phyloP scores from a whole-genome alignment of 2,329 filamentous ascomycete species.

The Clonostachys chloroleuca region DNA sequence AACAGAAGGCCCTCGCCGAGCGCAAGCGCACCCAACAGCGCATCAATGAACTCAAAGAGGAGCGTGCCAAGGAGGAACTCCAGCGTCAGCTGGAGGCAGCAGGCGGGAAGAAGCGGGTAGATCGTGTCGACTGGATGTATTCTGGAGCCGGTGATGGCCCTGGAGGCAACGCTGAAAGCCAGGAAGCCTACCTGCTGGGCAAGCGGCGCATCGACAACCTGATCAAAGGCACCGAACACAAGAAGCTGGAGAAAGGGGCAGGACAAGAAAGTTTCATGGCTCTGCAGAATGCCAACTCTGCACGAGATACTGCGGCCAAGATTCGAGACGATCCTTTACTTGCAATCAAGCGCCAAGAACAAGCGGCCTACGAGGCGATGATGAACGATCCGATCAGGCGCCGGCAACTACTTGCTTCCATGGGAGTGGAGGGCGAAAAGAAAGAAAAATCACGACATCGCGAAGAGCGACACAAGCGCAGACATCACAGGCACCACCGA shows the following conservation, averaged over 20 bases:
- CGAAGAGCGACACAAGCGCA: slow-evolving; percentile 30
- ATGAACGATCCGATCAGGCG: slow-evolving; percentile 72
- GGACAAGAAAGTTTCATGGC: slow-evolving; percentile 56
- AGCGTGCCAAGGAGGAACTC: slow-evolving; percentile 87
- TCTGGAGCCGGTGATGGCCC: slow-evolving; percentile 77
- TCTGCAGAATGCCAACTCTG: slow-evolving; percentile 64
- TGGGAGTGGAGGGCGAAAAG: slow-evolving; percentile 37
- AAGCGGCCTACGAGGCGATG: slow-evolving; percentile 73
- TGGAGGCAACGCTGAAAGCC: slow-evolving; percentile 77
- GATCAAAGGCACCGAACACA: slow-evolving; percentile 74
- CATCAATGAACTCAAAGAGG: slow-evolving; percentile 89
- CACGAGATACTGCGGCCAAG: slow-evolving; percentile 79
- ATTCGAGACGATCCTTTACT: slow-evolving; percentile 87
- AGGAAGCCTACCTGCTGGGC: slow-evolving; percentile 87
- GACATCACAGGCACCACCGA: slow-evolving; percentile 34
- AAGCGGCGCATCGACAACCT: slow-evolving; percentile 85
- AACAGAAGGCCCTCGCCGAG: slow-evolving; percentile 89
- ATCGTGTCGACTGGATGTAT: slow-evolving; percentile 98
- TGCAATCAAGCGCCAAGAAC: slow-evolving; percentile 89
- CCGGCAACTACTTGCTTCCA: slow-evolving; percentile 59
- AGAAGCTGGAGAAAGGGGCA: slow-evolving; percentile 74
- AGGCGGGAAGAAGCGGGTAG: slow-evolving; percentile 73
- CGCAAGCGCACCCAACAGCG: slow-evolving; percentile 90
- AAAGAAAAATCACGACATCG: slow-evolving; percentile 17
- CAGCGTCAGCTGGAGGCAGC: slow-evolving; percentile 85